Evolutionary conservation across 1,139 yeast species (phyloP), one percentile per base, ranked within the genome.

Genomic region (Hansenula anomala): DNA sequence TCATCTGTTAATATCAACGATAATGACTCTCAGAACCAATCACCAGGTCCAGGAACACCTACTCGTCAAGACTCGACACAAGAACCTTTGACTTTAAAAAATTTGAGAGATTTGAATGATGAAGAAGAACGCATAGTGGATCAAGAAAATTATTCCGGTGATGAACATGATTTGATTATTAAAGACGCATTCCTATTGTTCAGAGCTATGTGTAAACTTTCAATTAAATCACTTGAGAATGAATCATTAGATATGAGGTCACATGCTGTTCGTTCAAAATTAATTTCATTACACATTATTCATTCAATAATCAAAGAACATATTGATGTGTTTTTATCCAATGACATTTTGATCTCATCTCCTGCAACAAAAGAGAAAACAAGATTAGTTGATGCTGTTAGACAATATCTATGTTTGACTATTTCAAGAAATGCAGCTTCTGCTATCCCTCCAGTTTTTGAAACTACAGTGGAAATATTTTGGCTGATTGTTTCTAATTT

Each of bases 371-470:
- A 72, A 37, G 88, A 83, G 36, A 70, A 68, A 36, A 78, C 86
- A 0, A 63, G 82, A 28, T 75, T 94, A 44, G 76, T 88, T 33
- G 82, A 82, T 53, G 88, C 97, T 0, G 76, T 88, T 25, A 80
- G 92, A 57, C 95, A 88, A 56, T 89, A 90, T 51, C 61, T 90
- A 25, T 85, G 96, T 55, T 71, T 88, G 36, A 74, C 92, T 4
- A 69, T 94, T 40, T 85, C 96, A 0, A 77, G 95, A 58, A 94
- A 94, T 62, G 96, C 97, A 0, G 94, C 97, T 1, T 87, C 95
- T 24, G 85, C 92, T 4, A 71, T 88, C 39, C 87, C 96, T 0
- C 94, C 97, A 2, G 95, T 92, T 11, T 94, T 86, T 61, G 97
- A 92, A 56, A 76, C 92, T 17, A 81, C 95, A 2, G 72, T 94